Percentiles rank a stretch among this genome's conserved stretches.
Conservation (phyloP, 768 basidiomycete species). For the Mycena maculata region DNA sequence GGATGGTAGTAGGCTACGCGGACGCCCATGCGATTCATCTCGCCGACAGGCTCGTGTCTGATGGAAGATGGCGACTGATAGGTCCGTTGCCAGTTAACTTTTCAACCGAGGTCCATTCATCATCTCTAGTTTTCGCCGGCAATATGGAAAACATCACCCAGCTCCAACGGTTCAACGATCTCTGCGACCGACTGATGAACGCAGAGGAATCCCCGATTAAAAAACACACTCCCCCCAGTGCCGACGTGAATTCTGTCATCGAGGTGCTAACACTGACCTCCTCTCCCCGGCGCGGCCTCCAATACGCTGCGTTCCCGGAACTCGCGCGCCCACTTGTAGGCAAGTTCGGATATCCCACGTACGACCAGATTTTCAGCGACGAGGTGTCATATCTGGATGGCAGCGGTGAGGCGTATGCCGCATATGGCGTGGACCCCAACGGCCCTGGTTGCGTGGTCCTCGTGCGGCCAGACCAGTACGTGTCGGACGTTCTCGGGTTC, state of each 20-base stretch:
- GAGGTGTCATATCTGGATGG: conserved; percentile 34
- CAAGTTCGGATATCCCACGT: conserved; percentile 26
- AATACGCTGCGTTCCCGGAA: conserved; percentile 25
- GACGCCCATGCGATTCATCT: conserved; percentile 30
- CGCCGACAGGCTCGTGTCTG: conserved; percentile 26
- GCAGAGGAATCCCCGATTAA: conserved; percentile 23
- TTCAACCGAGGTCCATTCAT: not conserved
- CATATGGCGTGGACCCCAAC: conserved; percentile 28
- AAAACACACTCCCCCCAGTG: conserved; percentile 23
- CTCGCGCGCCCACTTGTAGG: conserved; percentile 25
- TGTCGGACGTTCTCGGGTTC: conserved; percentile 28
- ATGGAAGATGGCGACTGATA: conserved; percentile 34
- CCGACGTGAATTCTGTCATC: conserved; percentile 26
- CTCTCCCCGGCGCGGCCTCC: conserved; percentile 18
- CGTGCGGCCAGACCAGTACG: conserved; percentile 33
- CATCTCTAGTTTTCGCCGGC: conserved; percentile 24
- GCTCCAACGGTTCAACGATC: conserved; percentile 15
- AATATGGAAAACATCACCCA: conserved; percentile 19
- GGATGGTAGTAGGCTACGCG: conserved; percentile 30
- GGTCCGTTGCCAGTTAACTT: not conserved
- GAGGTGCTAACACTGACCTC: conserved; percentile 31
- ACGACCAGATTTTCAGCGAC: conserved; percentile 34
- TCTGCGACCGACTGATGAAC: conserved; percentile 23
- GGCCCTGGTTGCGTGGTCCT: conserved; percentile 31
- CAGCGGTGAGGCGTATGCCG: conserved; percentile 28